Evolutionary conservation across 257 asterid genomes (phyloP).

Genomic region (Salvia splendens): DNA sequence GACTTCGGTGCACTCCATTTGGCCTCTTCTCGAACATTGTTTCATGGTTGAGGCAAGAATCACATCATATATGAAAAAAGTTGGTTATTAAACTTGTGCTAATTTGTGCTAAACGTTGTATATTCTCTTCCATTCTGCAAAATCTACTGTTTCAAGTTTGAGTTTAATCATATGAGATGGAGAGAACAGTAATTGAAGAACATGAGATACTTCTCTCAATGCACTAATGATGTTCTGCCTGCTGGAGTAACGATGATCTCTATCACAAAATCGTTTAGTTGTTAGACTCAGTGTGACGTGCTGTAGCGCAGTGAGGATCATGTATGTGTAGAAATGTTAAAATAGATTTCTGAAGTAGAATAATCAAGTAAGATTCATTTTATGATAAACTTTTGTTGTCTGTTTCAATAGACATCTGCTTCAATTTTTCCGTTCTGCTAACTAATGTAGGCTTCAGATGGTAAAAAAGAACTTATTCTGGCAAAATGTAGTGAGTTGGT

Average conservation of each 20-base stretch:
- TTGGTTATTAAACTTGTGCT: constrained; percentile 3
- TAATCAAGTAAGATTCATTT: neutral
- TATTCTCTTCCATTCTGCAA: neutral
- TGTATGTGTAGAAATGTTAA: constrained; percentile 1
- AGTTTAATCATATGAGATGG: neutral
- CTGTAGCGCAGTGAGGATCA: neutral
- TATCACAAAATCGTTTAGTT: neutral
- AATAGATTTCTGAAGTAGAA: neutral
- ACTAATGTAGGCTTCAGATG: neutral
- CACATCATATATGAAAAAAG: too few species aligned
- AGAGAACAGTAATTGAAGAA: neutral
- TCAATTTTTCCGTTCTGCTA: neutral
- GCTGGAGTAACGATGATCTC: constrained; percentile 3
- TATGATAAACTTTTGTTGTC: neutral
- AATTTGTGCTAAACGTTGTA: neutral
- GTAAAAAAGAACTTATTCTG: neutral
- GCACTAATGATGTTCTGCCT: constrained; percentile 6
- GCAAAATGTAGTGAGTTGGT: neutral
- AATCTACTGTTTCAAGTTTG: neutral
- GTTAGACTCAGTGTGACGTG: neutral
- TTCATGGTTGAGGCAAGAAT: too few species aligned
- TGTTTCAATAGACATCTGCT: neutral
- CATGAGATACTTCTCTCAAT: neutral
- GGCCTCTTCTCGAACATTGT: too few species aligned
- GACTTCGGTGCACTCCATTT: too few species aligned